A percentile compares a stretch with the other conserved stretches of the same genome.
Evolutionary conservation across 441 rosid genomes (phyloP).

Genomic region (Gossypium davidsonii): DNA sequence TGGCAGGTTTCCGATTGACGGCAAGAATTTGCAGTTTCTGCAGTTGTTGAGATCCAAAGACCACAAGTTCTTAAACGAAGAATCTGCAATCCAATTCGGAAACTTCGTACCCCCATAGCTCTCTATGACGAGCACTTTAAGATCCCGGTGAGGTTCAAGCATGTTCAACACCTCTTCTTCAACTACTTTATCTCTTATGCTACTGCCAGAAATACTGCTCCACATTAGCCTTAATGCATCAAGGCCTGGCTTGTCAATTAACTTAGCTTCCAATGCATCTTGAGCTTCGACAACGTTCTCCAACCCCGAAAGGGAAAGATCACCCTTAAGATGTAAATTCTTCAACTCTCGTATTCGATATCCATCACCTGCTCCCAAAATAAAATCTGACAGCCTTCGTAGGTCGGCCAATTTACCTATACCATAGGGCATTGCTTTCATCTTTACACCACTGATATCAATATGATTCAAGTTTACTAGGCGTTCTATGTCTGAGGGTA

Average conservation of each 20-base stretch:
- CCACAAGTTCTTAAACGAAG: constrained; percentile 4
- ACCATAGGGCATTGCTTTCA: constrained; percentile 7
- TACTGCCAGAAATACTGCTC: background rate
- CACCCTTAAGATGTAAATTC: constrained; percentile 12
- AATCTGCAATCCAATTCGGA: constrained; percentile 21
- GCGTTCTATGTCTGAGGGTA: constrained; percentile 6
- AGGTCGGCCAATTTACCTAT: constrained; percentile 6
- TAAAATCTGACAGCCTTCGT: constrained; percentile 7
- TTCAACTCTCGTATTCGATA: constrained; percentile 7
- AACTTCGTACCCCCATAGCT: constrained; percentile 15
- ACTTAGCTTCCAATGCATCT: constrained; percentile 18
- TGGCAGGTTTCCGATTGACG: constrained; percentile 21
- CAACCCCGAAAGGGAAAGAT: constrained; percentile 14
- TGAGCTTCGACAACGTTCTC: constrained; percentile 8
- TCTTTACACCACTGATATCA: background rate
- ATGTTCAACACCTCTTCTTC: constrained; percentile 11
- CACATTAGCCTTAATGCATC: constrained; percentile 14
- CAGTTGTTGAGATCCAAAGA: constrained; percentile 12
- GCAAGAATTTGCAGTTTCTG: constrained; percentile 1
- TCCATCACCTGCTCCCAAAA: constrained; percentile 10
- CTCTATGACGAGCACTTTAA: constrained; percentile 8
- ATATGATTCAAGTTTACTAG: constrained; percentile 12
- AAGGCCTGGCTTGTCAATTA: constrained; percentile 15
- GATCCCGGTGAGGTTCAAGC: constrained; percentile 14
- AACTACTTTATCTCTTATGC: background rate